phyloP scores from a whole-genome alignment of 2,329 filamentous ascomycete species.

The Zasmidium angulare region DNA sequence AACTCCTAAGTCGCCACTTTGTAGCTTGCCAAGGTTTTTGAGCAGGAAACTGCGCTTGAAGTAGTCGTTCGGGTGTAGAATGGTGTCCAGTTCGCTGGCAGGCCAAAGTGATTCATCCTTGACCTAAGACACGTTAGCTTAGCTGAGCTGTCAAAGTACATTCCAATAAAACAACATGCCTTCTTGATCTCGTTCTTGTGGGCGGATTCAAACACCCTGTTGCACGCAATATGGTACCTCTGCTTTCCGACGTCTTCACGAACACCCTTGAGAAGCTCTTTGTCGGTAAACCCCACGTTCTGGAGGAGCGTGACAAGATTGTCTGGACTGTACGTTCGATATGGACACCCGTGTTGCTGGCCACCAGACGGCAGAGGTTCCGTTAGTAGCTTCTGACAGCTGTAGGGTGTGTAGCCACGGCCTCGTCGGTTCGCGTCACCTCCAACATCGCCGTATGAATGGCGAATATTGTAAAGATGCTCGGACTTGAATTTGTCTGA shows the following conservation, averaged over 20 bases:
- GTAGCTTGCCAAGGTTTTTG: constrained; percentile 67
- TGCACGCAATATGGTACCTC: constrained; percentile 93
- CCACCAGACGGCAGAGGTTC: constrained; percentile 84
- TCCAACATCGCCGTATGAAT: constrained; percentile 91
- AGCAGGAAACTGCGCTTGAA: constrained; percentile 92
- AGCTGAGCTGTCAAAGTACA: neutral
- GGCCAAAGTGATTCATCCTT: constrained; percentile 50
- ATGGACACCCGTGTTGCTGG: constrained; percentile 90
- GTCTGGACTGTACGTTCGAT: constrained; percentile 85
- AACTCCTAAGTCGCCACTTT: constrained; percentile 38
- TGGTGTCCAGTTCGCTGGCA: constrained; percentile 80
- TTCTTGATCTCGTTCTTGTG: constrained; percentile 64
- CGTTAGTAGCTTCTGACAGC: constrained; percentile 90
- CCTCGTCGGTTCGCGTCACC: constrained; percentile 85
- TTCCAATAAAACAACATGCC: constrained; percentile 21
- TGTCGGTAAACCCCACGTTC: constrained; percentile 74
- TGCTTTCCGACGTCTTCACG: constrained; percentile 85
- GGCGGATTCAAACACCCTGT: constrained; percentile 85
- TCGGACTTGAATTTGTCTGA: constrained; percentile 91
- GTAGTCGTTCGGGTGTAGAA: constrained; percentile 96
- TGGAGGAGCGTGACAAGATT: constrained; percentile 79
- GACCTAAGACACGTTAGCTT: constrained; percentile 30
- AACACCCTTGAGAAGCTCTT: constrained; percentile 74
- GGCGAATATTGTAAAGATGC: constrained; percentile 95
- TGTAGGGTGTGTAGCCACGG: constrained; percentile 85